phyloP scores from a whole-genome alignment of 1,284 basidiomycete genomes.

The Pseudozyma sp. region DNA sequence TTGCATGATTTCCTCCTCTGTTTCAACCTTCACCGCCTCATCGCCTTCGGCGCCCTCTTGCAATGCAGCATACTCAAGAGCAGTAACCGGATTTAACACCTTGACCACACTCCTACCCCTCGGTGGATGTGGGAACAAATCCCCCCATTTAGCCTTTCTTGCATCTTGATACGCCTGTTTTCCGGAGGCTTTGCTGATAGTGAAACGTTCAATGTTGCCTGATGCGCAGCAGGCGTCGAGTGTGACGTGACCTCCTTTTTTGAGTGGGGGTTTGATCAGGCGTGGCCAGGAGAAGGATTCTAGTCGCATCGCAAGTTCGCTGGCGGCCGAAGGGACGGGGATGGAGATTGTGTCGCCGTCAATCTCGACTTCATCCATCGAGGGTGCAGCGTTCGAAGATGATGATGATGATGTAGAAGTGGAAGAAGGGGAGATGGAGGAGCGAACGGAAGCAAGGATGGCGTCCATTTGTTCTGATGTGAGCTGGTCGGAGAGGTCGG shows the following conservation, averaged over 20 bases:
- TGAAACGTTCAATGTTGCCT: slow-evolving; percentile 89
- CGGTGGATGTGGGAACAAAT: slow-evolving; percentile 84
- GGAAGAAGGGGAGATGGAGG: background rate
- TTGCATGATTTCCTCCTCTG: slow-evolving; percentile 9
- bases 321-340: slow-evolving; percentile 3
- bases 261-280: slow-evolving; percentile 87
- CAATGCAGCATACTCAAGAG: slow-evolving; percentile 16
- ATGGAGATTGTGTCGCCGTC: slow-evolving; percentile 10
- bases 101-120: slow-evolving; percentile 23
- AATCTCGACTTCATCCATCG: background rate
- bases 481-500: slow-evolving; percentile 3
- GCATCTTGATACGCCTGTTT: slow-evolving; percentile 96
- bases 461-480: slow-evolving; percentile 40
- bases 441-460: slow-evolving; percentile 34
- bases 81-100: slow-evolving; percentile 34
- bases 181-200: slow-evolving; percentile 89
- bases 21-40: background rate
- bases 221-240: slow-evolving; percentile 87
- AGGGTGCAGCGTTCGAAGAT: background rate
- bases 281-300: slow-evolving; percentile 79
- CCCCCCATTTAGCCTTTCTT: slow-evolving; percentile 91
- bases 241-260: slow-evolving; percentile 91
- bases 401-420: background rate
- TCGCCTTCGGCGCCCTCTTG: background rate
- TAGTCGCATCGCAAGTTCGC: slow-evolving; percentile 51